Conservation (phyloP, 441 rosid genomes). For the Mallotus repandus region DNA sequence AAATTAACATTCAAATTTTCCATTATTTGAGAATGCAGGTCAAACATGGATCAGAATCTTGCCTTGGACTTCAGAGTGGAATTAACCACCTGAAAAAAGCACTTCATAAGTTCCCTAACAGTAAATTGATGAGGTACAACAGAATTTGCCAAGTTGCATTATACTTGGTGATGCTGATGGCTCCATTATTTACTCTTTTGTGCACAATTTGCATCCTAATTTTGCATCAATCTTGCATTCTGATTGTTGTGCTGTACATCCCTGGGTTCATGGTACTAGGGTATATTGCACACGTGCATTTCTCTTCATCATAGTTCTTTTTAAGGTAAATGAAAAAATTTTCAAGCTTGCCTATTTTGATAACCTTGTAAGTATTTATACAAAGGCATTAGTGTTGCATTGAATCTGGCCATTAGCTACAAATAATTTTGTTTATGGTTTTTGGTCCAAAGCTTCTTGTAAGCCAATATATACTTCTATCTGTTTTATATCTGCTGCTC, state of each 20-base stretch:
- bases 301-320: background rate
- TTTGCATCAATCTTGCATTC: background rate
- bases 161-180: slow-evolving; percentile 6
- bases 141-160: slow-evolving; percentile 18
- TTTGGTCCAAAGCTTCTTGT: slow-evolving; percentile 1
- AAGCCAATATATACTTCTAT: slow-evolving; percentile 4
- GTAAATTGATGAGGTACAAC: slow-evolving; percentile 69
- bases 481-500: slow-evolving; percentile 1
- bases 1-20: background rate
- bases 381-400: background rate
- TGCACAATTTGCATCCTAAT: background rate
- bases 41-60: slow-evolving; percentile 57
- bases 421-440: background rate
- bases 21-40: slow-evolving; percentile 44
- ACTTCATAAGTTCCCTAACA: slow-evolving; percentile 78
- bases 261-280: background rate
- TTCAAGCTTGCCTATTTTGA: background rate
- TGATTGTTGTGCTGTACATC: background rate
- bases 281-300: background rate
- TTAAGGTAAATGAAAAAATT: background rate
- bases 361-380: background rate
- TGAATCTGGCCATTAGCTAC: background rate
- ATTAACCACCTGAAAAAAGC: slow-evolving; percentile 70
- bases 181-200: slow-evolving; percentile 1
- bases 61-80: slow-evolving; percentile 71